A percentile compares a stretch with the other conserved stretches of the same genome.
Evolutionary conservation across 352 stramenopile genomes (phyloP).

Genomic region (Phytopythium mirpurense): DNA sequence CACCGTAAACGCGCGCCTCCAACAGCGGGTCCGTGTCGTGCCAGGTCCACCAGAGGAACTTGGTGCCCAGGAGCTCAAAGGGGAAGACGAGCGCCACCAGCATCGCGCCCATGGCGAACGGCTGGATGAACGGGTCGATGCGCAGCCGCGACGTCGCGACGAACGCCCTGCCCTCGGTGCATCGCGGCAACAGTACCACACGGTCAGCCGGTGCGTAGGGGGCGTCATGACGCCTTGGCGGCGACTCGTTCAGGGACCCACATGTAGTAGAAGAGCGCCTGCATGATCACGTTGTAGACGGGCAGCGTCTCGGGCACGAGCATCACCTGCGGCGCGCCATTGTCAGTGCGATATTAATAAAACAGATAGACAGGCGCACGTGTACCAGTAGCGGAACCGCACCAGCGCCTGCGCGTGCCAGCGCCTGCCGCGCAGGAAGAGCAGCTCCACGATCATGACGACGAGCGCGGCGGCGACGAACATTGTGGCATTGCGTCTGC

Average conservation of each 20-base stretch:
- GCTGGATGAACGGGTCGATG: constrained; percentile 70
- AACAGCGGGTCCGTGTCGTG: constrained; percentile 78
- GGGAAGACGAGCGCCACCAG: constrained; percentile 55
- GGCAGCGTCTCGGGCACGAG: constrained; percentile 45
- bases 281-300: constrained; percentile 58
- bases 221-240: not conserved
- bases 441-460: constrained; percentile 48
- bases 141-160: constrained; percentile 58
- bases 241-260: constrained; percentile 14
- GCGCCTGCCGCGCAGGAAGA: constrained; percentile 57
- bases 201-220: not conserved
- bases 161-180: constrained; percentile 42
- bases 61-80: constrained; percentile 70
- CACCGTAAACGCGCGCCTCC: constrained; percentile 46
- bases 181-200: not conserved
- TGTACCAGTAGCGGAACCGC: not conserved
- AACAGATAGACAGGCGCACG: too few relatives aligned
- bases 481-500: constrained; percentile 68
- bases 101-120: constrained; percentile 57
- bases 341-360: too few relatives aligned
- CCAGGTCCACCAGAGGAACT: constrained; percentile 85
- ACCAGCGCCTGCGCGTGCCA: constrained; percentile 71
- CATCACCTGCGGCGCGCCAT: constrained; percentile 35
- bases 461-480: constrained; percentile 42
- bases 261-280: constrained; percentile 80